Evolutionary conservation across 352 stramenopile genomes (phyloP).

Genomic region (Phytophthora constricta): DNA sequence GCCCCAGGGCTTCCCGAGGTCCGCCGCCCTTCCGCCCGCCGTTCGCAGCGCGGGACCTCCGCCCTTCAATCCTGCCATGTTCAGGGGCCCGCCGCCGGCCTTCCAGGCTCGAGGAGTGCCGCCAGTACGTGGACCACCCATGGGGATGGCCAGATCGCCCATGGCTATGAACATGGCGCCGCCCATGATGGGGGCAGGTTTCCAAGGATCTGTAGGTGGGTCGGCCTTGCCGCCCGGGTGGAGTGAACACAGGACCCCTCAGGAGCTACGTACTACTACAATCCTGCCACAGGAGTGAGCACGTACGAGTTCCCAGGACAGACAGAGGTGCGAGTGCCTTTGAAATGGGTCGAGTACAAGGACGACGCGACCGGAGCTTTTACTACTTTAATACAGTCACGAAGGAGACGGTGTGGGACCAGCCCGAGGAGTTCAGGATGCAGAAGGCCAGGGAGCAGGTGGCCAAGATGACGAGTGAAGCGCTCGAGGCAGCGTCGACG

Average conservation of each 20-base stretch:
- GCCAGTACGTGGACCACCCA: slow-evolving; percentile 17
- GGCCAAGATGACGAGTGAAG: slow-evolving; percentile 61
- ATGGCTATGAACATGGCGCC: slow-evolving; percentile 25
- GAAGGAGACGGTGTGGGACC: slow-evolving; percentile 82
- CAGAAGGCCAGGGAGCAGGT: slow-evolving; percentile 76
- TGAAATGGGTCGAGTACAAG: slow-evolving; percentile 82
- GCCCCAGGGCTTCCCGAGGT: slow-evolving; percentile 30
- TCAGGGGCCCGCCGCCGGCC: slow-evolving; percentile 26
- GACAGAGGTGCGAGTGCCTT: background rate
- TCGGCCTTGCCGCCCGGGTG: slow-evolving; percentile 53
- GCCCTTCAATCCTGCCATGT: slow-evolving; percentile 16
- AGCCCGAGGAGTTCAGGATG: slow-evolving; percentile 80
- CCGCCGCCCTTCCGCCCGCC: slow-evolving; percentile 36
- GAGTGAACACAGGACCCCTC: slow-evolving; percentile 64
- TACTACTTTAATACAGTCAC: slow-evolving; percentile 88
- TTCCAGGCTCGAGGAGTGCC: slow-evolving; percentile 23
- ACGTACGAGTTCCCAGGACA: slow-evolving; percentile 59
- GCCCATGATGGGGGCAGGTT: slow-evolving; percentile 17
- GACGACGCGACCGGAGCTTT: slow-evolving; percentile 67
- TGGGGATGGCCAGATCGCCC: slow-evolving; percentile 34
- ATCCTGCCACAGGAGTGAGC: slow-evolving; percentile 58
- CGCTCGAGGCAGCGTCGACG: slow-evolving; percentile 16
- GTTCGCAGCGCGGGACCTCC: slow-evolving; percentile 31
- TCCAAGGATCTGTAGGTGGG: slow-evolving; percentile 22
- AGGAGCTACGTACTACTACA: slow-evolving; percentile 71